A percentile compares a stretch with the other conserved stretches of the same genome.
Conservation (phyloP, 2,329 filamentous ascomycete genomes). For the Penicillium thymicola region DNA sequence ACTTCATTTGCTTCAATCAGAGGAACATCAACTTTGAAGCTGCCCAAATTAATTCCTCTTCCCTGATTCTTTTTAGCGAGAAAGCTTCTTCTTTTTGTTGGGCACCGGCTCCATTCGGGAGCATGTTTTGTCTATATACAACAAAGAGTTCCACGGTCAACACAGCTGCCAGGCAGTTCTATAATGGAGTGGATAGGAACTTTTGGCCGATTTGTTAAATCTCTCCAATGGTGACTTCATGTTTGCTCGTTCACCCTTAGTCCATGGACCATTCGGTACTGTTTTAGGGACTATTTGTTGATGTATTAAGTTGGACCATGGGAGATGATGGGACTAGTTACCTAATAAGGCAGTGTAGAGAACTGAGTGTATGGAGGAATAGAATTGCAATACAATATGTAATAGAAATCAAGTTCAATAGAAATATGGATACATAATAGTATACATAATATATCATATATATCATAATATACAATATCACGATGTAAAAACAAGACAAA, state of each 20-base stretch:
- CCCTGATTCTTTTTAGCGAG: not conserved
- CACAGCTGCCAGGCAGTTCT: constrained; percentile 1
- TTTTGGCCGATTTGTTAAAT: constrained; percentile 14
- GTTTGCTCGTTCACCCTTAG: constrained; percentile 10
- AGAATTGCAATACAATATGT: not conserved
- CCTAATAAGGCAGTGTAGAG: not conserved
- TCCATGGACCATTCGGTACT: not conserved
- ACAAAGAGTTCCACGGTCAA: constrained; percentile 11
- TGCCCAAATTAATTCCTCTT: not conserved
- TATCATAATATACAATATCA: not conserved
- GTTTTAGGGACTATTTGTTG: constrained; percentile 1
- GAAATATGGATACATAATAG: not conserved
- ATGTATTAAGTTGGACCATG: constrained; percentile 10
- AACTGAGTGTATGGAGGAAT: not conserved
- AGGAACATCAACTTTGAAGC: not conserved
- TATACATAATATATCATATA: not conserved
- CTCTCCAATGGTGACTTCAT: constrained; percentile 17
- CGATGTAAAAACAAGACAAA: not conserved
- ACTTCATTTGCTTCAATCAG: too few species aligned
- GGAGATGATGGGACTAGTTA: not conserved
- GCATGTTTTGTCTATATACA: not conserved
- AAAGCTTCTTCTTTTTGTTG: not conserved
- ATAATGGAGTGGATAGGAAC: constrained; percentile 18
- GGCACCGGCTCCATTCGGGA: constrained; percentile 7
- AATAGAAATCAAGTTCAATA: not conserved